Evolutionary conservation across 2,329 filamentous ascomycete genomes (phyloP).

Genomic region (Microsporum canis): DNA sequence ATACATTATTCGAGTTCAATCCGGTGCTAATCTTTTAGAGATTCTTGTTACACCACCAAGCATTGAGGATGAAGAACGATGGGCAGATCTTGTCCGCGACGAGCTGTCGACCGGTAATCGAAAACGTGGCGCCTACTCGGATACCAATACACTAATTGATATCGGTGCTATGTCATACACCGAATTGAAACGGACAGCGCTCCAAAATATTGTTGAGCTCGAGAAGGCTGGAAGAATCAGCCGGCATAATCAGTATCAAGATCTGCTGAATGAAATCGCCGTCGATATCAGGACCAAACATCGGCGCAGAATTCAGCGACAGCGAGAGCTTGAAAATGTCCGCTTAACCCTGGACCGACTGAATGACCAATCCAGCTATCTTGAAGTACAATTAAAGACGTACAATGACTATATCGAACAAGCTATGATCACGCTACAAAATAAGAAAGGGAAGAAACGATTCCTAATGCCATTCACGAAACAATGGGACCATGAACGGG

Average conservation of each 20-base stretch:
- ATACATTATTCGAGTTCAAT: constrained; percentile 95
- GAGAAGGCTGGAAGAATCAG: constrained; percentile 81
- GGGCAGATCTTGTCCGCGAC: constrained; percentile 68
- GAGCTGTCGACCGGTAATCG: constrained; percentile 61
- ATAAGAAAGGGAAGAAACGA: constrained; percentile 88
- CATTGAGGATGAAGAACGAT: constrained; percentile 78
- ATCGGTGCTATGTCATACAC: constrained; percentile 81
- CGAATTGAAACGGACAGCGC: constrained; percentile 80
- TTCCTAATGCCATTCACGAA: constrained; percentile 96
- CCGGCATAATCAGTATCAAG: constrained; percentile 82
- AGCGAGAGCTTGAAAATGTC: constrained; percentile 67
- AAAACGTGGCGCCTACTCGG: constrained; percentile 77
- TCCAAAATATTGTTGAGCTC: constrained; percentile 86
- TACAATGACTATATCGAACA: constrained; percentile 99
- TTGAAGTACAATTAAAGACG: constrained; percentile 89
- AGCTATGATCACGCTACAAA: constrained; percentile 92
- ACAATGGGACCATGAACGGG: constrained; percentile 96
- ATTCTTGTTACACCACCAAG: constrained; percentile 85
- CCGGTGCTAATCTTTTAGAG: constrained; percentile 81
- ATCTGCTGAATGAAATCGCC: constrained; percentile 93
- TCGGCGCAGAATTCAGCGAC: constrained; percentile 76
- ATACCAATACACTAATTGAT: constrained; percentile 70
- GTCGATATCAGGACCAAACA: constrained; percentile 97
- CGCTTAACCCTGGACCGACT: constrained; percentile 38
- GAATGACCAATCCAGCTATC: constrained; percentile 62